These are phyloP conservation scores for Auricularia sp. DNA, from an alignment of 768 basidiomycete species.

Conservation along the genomic window DNA sequence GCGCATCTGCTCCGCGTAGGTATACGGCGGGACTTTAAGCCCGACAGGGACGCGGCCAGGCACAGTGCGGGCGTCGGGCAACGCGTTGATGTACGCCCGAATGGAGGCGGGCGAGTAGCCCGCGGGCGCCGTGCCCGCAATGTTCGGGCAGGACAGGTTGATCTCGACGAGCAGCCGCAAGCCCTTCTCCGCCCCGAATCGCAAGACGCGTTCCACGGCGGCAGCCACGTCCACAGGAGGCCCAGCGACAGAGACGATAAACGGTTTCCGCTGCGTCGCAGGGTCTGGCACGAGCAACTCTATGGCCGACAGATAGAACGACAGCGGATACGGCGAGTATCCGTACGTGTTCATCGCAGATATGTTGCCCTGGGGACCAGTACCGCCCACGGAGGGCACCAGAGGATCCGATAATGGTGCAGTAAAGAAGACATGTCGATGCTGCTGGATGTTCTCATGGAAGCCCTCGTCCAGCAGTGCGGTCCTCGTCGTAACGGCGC, in stretches of 20 bases:
- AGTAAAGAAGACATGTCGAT: conserved; percentile 36
- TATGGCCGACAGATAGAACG: conserved; percentile 58
- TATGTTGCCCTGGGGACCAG: conserved; percentile 8
- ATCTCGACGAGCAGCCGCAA: conserved; percentile 56
- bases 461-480: conserved; percentile 56
- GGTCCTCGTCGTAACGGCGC: conserved; percentile 75
- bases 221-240: not conserved
- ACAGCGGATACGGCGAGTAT: conserved; percentile 70
- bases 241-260: conserved; percentile 40
- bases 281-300: conserved; percentile 34
- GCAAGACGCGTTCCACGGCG: not conserved
- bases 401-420: not conserved
- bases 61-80: conserved; percentile 35
- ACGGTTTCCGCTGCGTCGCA: conserved; percentile 36
- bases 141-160: conserved; percentile 82
- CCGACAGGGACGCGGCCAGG: conserved; percentile 42
- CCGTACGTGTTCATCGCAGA: conserved; percentile 81
- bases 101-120: conserved; percentile 52
- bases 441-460: conserved; percentile 41
- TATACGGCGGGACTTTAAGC: conserved; percentile 71
- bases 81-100: conserved; percentile 40
- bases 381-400: conserved; percentile 10
- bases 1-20: conserved; percentile 48
- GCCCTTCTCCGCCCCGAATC: not conserved
- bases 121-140: conserved; percentile 40